phyloP scores from a whole-genome alignment of 83 land plant genomes.

The Isoetes engelmannii region DNA sequence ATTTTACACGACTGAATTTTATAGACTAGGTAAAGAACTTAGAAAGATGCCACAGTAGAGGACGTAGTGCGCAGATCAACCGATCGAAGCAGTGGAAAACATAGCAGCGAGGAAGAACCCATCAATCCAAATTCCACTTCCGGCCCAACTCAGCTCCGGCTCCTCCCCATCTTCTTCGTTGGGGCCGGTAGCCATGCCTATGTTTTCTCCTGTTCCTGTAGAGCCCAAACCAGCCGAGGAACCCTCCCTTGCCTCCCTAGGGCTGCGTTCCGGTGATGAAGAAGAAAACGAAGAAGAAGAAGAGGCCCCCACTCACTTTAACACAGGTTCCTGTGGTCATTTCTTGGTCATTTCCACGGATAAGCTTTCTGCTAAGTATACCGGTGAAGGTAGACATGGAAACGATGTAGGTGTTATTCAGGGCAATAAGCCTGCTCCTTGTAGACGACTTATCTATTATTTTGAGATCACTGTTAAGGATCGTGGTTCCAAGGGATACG shows the following conservation, averaged over 20 bases:
- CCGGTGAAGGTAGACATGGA: conserved; percentile 55
- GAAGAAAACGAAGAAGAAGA: conserved; percentile 48
- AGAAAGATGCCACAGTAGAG: too few relatives aligned
- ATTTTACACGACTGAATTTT: too few relatives aligned
- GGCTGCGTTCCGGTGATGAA: conserved; percentile 3
- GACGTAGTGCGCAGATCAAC: too few relatives aligned
- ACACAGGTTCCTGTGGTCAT: conserved; percentile 63
- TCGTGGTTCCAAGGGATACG: conserved; percentile 60
- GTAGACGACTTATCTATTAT: conserved; percentile 59
- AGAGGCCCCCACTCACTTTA: conserved; percentile 54
- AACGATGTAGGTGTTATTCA: conserved; percentile 92
- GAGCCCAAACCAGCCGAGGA: too few relatives aligned
- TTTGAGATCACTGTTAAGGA: conserved; percentile 75
- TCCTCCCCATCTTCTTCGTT: too few relatives aligned
- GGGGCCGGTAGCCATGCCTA: too few relatives aligned
- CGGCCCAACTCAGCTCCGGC: too few relatives aligned
- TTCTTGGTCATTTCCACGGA: conserved; percentile 66
- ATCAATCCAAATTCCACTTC: too few relatives aligned
- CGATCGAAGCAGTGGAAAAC: too few relatives aligned
- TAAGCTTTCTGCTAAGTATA: conserved; percentile 74
- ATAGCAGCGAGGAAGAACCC: too few relatives aligned
- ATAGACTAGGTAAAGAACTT: too few relatives aligned
- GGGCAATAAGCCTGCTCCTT: conserved; percentile 75
- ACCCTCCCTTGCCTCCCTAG: not conserved
- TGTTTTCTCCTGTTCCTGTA: too few relatives aligned